phyloP scores from a whole-genome alignment of 345 rosid species.

The Eucalyptus polyanthemos region DNA sequence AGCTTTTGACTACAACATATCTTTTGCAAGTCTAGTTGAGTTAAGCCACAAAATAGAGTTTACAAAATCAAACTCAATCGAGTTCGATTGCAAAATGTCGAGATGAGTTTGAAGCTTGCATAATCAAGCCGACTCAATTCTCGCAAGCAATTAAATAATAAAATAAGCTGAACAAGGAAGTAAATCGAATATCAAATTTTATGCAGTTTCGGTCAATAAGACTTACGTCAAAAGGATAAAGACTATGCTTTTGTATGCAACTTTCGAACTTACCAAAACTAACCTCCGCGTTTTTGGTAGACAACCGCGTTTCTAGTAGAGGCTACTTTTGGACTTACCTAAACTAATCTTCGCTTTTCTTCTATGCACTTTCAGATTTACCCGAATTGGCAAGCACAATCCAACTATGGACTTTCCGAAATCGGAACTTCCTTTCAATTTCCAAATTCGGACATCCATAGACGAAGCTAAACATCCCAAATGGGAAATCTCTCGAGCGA shows the following conservation, averaged over 20 bases:
- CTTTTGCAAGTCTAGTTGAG: neutral
- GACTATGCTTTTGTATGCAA: neutral
- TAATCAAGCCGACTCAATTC: neutral
- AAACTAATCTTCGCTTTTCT: neutral
- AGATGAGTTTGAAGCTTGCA: neutral
- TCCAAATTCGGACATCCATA: neutral
- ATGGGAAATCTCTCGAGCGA: neutral
- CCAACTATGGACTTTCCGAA: neutral
- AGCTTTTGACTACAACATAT: neutral
- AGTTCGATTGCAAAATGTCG: neutral
- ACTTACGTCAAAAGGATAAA: neutral
- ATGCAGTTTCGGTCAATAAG: fast-evolving
- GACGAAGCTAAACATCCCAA: neutral
- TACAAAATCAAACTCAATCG: neutral
- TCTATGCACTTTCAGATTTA: neutral
- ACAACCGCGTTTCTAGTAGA: neutral
- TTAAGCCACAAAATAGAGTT: neutral
- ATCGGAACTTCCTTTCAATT: neutral
- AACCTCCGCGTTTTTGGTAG: neutral
- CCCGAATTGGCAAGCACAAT: neutral
- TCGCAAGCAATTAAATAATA: neutral
- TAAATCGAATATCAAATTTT: neutral
- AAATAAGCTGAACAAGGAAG: neutral
- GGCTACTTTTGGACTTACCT: neutral
- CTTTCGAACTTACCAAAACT: neutral